phyloP scores from a whole-genome alignment of 2,329 filamentous ascomycete genomes.

The Diaporthe sp. region DNA sequence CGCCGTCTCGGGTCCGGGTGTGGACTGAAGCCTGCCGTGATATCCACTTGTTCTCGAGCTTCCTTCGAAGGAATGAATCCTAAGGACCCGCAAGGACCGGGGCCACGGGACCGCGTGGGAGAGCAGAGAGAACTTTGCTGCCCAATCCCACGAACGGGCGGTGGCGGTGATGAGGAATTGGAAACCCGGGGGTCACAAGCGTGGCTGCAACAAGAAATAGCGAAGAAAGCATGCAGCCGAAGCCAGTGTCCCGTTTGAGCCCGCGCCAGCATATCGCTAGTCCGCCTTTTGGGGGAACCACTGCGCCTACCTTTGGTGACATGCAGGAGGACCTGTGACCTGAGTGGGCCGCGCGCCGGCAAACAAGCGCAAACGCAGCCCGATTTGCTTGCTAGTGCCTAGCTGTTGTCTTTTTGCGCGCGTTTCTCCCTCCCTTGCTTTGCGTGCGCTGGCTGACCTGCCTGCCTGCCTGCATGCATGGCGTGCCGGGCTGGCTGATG shows the following conservation, averaged over 20 bases:
- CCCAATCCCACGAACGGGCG: not conserved
- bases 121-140: not conserved
- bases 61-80: conserved; percentile 27
- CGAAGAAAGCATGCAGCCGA: conserved; percentile 11
- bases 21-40: conserved; percentile 16
- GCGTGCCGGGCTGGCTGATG: conserved; percentile 3
- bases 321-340: conserved; percentile 13
- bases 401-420: conserved; percentile 7
- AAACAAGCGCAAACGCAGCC: conserved; percentile 27
- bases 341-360: conserved; percentile 6
- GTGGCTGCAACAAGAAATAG: not conserved
- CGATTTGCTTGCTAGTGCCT: not conserved
- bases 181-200: not conserved
- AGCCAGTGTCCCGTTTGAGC: conserved; percentile 5
- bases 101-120: not conserved
- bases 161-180: not conserved
- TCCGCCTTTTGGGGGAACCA: not conserved
- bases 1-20: conserved; percentile 12
- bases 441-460: conserved; percentile 2
- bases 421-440: conserved; percentile 27
- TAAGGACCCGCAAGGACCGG: conserved; percentile 19
- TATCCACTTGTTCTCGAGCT: conserved; percentile 29
- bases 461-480: not conserved
- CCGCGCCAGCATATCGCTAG: not conserved
- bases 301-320: conserved; percentile 11